Percentiles rank a stretch among this genome's conserved stretches.
phyloP scores from a whole-genome alignment of 2,329 filamentous ascomycete genomes.

The Cercospora zeina region DNA sequence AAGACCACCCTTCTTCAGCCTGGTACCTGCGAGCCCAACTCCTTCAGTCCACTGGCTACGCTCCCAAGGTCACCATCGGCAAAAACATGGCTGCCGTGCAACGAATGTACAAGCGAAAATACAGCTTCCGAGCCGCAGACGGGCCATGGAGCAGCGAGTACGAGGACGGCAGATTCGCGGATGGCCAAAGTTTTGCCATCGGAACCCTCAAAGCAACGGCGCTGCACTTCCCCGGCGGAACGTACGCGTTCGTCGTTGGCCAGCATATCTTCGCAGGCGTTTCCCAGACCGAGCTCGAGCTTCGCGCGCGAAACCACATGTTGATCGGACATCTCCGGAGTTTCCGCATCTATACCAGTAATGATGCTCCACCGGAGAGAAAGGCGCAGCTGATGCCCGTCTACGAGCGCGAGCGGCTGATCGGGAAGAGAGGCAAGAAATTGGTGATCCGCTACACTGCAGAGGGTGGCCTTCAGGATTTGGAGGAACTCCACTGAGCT shows the following conservation, averaged over 20 bases:
- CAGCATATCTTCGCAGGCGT: slow-evolving; percentile 28
- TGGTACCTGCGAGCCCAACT: slow-evolving; percentile 33
- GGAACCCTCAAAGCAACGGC: slow-evolving; percentile 25
- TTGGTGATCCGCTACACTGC: slow-evolving; percentile 28
- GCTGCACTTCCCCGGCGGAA: slow-evolving; percentile 24
- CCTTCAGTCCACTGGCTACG: slow-evolving; percentile 22
- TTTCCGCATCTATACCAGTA: slow-evolving; percentile 26
- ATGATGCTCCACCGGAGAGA: slow-evolving; percentile 25
- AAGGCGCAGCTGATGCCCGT: slow-evolving; percentile 26
- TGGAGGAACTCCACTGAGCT: slow-evolving; percentile 11
- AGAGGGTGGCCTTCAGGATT: slow-evolving; percentile 15
- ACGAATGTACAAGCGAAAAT: slow-evolving; percentile 29
- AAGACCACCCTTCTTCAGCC: slow-evolving; percentile 26
- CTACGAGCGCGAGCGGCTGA: slow-evolving; percentile 18
- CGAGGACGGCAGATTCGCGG: slow-evolving; percentile 20
- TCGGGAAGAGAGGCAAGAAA: slow-evolving; percentile 18
- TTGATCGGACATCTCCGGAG: slow-evolving; percentile 20
- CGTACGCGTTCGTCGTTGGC: slow-evolving; percentile 29
- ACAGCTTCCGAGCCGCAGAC: slow-evolving; percentile 25
- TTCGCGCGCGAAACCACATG: slow-evolving; percentile 11
- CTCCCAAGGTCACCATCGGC: slow-evolving; percentile 25
- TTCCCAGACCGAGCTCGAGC: slow-evolving; percentile 23
- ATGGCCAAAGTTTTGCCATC: slow-evolving; percentile 28
- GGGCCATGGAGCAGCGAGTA: slow-evolving; percentile 24
- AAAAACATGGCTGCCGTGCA: slow-evolving; percentile 28